These are phyloP conservation scores for Wickerhamiella azyma DNA, from an alignment of 805 yeast genomes.

Conservation along the genomic window DNA sequence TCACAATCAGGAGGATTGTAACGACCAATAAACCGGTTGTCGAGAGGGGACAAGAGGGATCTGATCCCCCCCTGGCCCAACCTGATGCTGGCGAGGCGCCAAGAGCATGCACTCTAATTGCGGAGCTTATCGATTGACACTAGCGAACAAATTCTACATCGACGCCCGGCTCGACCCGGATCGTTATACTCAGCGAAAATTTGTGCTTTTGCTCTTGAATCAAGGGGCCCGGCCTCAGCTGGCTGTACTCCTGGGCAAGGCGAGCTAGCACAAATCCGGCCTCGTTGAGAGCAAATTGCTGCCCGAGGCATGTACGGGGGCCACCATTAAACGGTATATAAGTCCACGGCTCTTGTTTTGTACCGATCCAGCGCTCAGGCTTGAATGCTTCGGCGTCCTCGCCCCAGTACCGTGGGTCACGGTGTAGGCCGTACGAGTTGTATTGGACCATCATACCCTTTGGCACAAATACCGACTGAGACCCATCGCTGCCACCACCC, in stretches of 20 bases:
- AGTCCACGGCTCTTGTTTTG: conserved; percentile 23
- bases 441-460: conserved; percentile 30
- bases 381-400: conserved; percentile 27
- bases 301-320: conserved; percentile 36
- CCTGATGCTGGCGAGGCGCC: too few species aligned
- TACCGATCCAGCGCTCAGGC: conserved; percentile 31
- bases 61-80: too few species aligned
- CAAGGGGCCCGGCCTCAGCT: conserved; percentile 10
- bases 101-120: too few species aligned
- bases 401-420: conserved; percentile 27
- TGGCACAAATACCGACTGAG: conserved; percentile 25
- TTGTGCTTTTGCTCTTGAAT: not conserved
- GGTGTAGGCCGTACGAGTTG: conserved; percentile 28
- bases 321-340: conserved; percentile 37
- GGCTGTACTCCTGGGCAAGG: conserved; percentile 24
- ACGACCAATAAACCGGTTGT: too few species aligned
- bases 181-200: not conserved
- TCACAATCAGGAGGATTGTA: too few species aligned
- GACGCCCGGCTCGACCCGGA: conserved; percentile 5
- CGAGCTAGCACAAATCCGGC: conserved; percentile 31
- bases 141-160: not conserved
- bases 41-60: too few species aligned
- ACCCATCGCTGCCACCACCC: conserved; percentile 31
- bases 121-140: too few species aligned
- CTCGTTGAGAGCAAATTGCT: conserved; percentile 36